Evolutionary conservation across 2,329 filamentous ascomycete genomes (phyloP).

Genomic region (Fonsecaea erecta): DNA sequence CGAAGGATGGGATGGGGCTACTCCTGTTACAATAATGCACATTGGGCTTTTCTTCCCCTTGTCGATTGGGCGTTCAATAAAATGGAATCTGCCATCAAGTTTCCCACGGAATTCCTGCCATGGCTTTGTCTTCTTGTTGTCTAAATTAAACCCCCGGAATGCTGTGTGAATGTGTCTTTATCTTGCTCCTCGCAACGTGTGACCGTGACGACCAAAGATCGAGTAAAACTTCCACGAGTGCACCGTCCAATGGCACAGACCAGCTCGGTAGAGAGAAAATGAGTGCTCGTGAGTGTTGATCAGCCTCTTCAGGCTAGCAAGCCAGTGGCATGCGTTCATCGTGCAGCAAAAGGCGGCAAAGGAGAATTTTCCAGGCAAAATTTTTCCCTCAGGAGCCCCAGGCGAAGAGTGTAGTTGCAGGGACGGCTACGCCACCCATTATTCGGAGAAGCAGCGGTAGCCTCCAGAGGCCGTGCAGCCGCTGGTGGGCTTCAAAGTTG

Average conservation of each 20-base stretch:
- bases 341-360: conserved; percentile 4
- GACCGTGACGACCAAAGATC: neutral
- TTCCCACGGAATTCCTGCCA: neutral
- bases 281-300: neutral
- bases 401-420: neutral
- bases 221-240: neutral
- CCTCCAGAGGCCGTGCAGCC: conserved; percentile 3
- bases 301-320: neutral
- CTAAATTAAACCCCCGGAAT: neutral
- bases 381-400: neutral
- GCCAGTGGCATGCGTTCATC: neutral
- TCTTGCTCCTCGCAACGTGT: neutral
- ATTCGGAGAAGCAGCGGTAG: conserved; percentile 18
- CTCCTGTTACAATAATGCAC: conserved; percentile 35
- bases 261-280: neutral
- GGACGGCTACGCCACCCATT: conserved; percentile 16
- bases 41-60: conserved; percentile 8
- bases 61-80: conserved; percentile 11
- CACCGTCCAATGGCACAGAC: neutral
- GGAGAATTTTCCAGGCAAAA: conserved; percentile 10
- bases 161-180: neutral
- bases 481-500: conserved; percentile 12
- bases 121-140: neutral
- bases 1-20: conserved; percentile 23
- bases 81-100: neutral